Conservation (phyloP, 768 basidiomycete species). For the Hypholoma fasciculare region DNA sequence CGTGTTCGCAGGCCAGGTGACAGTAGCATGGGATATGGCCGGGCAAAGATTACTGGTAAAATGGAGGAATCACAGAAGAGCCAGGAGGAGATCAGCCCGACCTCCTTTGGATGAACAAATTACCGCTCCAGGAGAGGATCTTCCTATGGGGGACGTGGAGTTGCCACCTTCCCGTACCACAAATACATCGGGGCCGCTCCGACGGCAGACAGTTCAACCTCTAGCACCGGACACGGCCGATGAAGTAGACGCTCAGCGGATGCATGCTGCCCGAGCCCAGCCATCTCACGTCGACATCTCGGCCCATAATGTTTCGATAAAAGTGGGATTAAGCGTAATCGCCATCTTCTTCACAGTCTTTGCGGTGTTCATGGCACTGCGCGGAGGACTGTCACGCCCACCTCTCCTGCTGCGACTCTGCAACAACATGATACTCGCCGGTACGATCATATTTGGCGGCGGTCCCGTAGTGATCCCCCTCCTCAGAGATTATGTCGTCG, state of each 20-base stretch:
- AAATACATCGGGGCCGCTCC: slow-evolving; percentile 3
- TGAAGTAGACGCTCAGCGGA: neutral
- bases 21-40: slow-evolving; percentile 40
- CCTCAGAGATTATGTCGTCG: slow-evolving; percentile 50
- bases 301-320: slow-evolving; percentile 25
- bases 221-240: neutral
- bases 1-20: slow-evolving; percentile 35
- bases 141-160: slow-evolving; percentile 14
- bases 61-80: slow-evolving; percentile 11
- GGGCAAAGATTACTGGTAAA: slow-evolving; percentile 15
- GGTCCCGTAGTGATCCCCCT: slow-evolving; percentile 61
- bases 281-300: slow-evolving; percentile 18
- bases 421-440: slow-evolving; percentile 48
- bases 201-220: slow-evolving; percentile 6
- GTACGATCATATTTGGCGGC: slow-evolving; percentile 51
- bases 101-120: neutral
- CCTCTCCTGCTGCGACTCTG: slow-evolving; percentile 36
- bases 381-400: slow-evolving; percentile 21
- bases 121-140: slow-evolving; percentile 5
- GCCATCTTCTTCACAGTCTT: slow-evolving; percentile 26
- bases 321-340: slow-evolving; percentile 23
- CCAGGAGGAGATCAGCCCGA: neutral
- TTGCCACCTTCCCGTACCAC: neutral
- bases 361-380: slow-evolving; percentile 27
- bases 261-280: neutral